Evolutionary conservation across 176 grass and related monocot genomes (phyloP), one percentile per base, ranked within the genome.

Genomic region (Themeda triandra): DNA sequence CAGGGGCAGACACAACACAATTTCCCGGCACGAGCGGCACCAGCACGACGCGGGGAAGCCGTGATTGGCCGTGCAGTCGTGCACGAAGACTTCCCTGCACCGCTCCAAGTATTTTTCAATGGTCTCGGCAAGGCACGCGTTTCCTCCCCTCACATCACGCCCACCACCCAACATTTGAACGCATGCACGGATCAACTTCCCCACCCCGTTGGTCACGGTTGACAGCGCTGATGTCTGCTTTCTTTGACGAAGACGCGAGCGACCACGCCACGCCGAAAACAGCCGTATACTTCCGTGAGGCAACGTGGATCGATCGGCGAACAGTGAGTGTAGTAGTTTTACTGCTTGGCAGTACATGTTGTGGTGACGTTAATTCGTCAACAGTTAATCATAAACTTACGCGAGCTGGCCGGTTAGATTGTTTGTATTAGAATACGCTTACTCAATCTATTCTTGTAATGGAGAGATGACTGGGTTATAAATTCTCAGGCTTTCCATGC

Each of bases 121-220:
- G 56, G 54, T 53, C 76, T 49, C 65, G 66, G 76, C 66, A 14
- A 73, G 33, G 27, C 51, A 79, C 84, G 67, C 76, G 84, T 64
- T 80, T 15, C 66, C 27, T 63, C 24, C 15, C 45, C 6, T 39
- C 37, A 39, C 7, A 18, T 17, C 36, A 36, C 35, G 6, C 35
- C 35, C 35, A 36, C 17, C 49, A 51, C 49, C 49, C 6, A 19
- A 1, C 48, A 53, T 53, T 8, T 53, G 17, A 53, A 53, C 48
- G 6, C 48, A 53, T 2, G 48, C 48, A 53, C 48, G 48, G 1
- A 53, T 19, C 17, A 51, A 19, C 48, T 53, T 53, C 48, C 48
- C 48, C 48, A 19, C 48, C 49, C 49, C 49, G 49, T 21, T 54
- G 18, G 49, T 54, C 49, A 54, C 49, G 49, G 49, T 21, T 53